Base-by-base conservation (phyloP, 2,329 filamentous ascomycete species). In the Penicillium sp. region DNA sequence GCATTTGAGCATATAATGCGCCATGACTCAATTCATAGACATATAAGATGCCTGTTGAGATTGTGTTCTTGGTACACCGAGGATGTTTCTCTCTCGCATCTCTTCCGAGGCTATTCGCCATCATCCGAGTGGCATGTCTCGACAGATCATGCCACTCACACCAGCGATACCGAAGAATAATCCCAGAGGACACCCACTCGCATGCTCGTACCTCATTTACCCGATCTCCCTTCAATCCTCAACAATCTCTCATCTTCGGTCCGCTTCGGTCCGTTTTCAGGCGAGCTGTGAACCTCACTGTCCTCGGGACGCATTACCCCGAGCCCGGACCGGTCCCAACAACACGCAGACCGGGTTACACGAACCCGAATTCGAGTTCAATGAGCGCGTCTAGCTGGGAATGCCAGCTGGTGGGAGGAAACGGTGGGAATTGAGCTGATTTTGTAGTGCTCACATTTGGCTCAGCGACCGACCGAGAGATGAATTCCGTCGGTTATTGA, bases 401-500 rank as follows among this genome's bases (percentile, higher is more conserved):
- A 49, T n/a, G 26, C 15, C 2, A 49, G 26, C 26, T 7, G 26
- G 28, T n/a, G 40, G 19, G 22, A 9, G 10, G 12, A 3, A 24
- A 7, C 8, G 12, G 10, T 22, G 50, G 28, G 50, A 6, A 26
- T 28, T 10, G 30, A n/a, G 17, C 42, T 13, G 28, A 28, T 17
- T 57, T 57, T 45, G 42, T 47, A 57, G 22, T 47, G 35, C n/a
- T 57, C 35, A 30, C 42, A 26, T 10, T 24, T 56, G 26, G n/a
- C 28, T 45, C 26, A 9, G 24, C 33, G 19, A 26, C 33, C 7
- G 50, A 26, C 19, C 51, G 12, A 26, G 19, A 56, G 44, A 56
- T 59, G 59, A 63, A 64, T 67, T 56, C 64, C 65, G 62, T 65
- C 68, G 67, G 68, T 61, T 61, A 65, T 67, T 69, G 68, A 64